Evolutionary conservation across 768 basidiomycete genomes (phyloP).

Genomic region (Hypholoma fasciculare): DNA sequence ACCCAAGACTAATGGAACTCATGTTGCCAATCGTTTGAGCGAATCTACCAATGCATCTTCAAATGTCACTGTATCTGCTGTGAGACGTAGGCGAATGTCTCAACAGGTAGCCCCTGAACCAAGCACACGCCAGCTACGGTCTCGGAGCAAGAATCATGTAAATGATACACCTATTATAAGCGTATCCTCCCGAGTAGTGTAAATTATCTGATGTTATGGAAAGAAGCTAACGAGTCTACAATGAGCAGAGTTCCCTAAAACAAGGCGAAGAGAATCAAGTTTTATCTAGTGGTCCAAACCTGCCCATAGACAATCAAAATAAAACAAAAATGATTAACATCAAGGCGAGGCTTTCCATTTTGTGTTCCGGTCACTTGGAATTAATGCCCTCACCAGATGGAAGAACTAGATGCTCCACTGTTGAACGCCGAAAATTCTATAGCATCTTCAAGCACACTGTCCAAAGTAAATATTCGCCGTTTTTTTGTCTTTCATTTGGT

Average conservation of each 20-base stretch:
- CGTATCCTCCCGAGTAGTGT: constrained; percentile 38
- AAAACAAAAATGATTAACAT: constrained; percentile 31
- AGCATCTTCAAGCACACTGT: constrained; percentile 17
- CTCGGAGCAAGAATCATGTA: constrained; percentile 41
- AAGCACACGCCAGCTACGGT: constrained; percentile 45
- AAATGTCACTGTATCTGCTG: constrained; percentile 34
- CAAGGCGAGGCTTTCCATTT: constrained; percentile 26
- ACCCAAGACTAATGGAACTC: constrained; percentile 7
- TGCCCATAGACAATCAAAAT: neutral
- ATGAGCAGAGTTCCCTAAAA: constrained; percentile 20
- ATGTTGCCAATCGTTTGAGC: constrained; percentile 19
- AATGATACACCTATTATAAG: constrained; percentile 37
- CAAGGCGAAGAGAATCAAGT: constrained; percentile 23
- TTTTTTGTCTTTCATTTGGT: neutral
- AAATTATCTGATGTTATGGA: neutral
- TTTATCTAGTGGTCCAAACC: neutral
- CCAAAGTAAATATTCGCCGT: constrained; percentile 20
- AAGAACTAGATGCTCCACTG: constrained; percentile 32
- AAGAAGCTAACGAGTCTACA: neutral
- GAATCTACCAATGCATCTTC: constrained; percentile 25
- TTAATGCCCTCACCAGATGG: constrained; percentile 23
- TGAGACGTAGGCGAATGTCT: constrained; percentile 36
- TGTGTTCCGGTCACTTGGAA: neutral
- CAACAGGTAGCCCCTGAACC: constrained; percentile 29
- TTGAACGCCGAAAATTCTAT: constrained; percentile 15